Percentiles rank a stretch among this genome's conserved stretches.
Evolutionary conservation across 345 rosid species (phyloP).

Genomic region (Sonneratia alba): DNA sequence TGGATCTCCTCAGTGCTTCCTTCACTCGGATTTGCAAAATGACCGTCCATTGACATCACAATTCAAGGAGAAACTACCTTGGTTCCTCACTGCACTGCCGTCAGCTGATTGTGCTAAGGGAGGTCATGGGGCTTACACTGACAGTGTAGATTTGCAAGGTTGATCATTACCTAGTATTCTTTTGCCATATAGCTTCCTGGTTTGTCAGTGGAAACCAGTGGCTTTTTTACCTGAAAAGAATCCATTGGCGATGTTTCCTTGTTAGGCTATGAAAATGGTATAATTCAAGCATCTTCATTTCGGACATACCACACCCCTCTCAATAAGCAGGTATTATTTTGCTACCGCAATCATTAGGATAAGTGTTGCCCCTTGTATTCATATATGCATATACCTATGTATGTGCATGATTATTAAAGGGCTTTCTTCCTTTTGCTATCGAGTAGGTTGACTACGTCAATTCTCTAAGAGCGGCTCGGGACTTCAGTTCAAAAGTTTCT

Average conservation of each 20-base stretch:
- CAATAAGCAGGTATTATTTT: conserved; percentile 65
- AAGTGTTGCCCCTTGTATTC: conserved; percentile 1
- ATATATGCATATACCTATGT: not conserved
- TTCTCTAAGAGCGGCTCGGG: conserved; percentile 88
- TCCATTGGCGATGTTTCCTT: conserved; percentile 8
- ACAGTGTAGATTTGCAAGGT: conserved; percentile 85
- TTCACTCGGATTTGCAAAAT: conserved; percentile 69
- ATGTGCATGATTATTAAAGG: not conserved
- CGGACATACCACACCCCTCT: conserved; percentile 96
- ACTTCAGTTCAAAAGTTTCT: conserved; percentile 66
- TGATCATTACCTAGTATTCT: conserved; percentile 1
- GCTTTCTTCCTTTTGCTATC: conserved; percentile 6
- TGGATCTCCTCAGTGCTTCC: conserved; percentile 69
- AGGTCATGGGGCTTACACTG: conserved; percentile 94
- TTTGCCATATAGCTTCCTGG: not conserved
- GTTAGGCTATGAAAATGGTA: conserved; percentile 65
- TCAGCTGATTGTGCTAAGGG: conserved; percentile 98
- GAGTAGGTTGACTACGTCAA: conserved; percentile 73
- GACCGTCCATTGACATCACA: conserved; percentile 83
- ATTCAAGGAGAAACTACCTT: conserved; percentile 88
- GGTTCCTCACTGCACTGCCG: conserved; percentile 90
- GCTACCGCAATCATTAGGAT: conserved; percentile 6
- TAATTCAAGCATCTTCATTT: conserved; percentile 86
- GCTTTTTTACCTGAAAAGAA: not conserved
- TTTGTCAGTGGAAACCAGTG: not conserved